Evolutionary conservation across 495 filamentous ascomycete species (phyloP), one percentile per base, ranked within the genome.

Genomic region (Penicillium robsamsonii): DNA sequence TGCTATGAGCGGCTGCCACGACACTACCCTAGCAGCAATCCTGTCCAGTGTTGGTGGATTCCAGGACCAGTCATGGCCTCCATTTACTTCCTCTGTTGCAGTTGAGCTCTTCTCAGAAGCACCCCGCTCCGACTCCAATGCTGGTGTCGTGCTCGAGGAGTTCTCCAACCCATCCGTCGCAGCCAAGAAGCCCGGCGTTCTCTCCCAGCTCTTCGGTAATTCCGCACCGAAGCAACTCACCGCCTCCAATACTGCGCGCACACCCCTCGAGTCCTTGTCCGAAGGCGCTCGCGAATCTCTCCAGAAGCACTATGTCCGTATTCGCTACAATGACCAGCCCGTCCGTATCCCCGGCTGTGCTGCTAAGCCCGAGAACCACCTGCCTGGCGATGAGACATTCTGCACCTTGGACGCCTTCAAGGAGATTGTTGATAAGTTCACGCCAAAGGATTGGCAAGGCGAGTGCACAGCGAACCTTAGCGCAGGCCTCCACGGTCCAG

Each of bases 351-450:
- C 92, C 6, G 91, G 91, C 27, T 98, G 94, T 66, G 76, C 71
- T 35, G 84, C 79, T 56, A 72, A 77, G 33, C 68, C 79, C 1
- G 89, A 90, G 29, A 96, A 92, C 40, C 94, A 98, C 72, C 79
- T 96, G 5, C 83, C 92, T 27, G 92, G 91, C 3, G 89, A 98
- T 66, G 87, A 92, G 59, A 89, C 81, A 22, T 96, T 98, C 68
- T 97, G 94, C 75, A 98, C 94, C 1, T 66, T 98, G 60, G 83
- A 88, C 45, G 84, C 94, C 2, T 98, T 98, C 81, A 97, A 97
- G 70, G 75, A 80, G 47, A 90, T 96, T 59, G 88, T 93, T 17
- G 92, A 96, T 70, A 90, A 91, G 60, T 94, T 91, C 66, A 93
- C 89, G 5, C 94, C 94, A 0, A 70, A 75, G 46, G 81, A 87